Base-by-base conservation (phyloP, 2,329 filamentous ascomycete genomes). In the Claviceps sorghi region DNA sequence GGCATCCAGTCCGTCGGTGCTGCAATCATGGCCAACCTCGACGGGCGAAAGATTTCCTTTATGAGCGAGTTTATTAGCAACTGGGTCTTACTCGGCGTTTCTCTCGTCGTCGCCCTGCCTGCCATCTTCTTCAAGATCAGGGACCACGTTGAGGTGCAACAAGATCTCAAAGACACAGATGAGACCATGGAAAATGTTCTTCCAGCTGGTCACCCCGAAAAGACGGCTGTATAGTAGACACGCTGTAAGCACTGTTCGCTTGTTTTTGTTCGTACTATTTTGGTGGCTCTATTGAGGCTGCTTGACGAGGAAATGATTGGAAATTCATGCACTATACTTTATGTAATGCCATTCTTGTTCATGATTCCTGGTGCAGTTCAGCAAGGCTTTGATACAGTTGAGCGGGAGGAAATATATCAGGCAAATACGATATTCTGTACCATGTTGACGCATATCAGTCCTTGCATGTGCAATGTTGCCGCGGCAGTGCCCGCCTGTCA, bases 111-210 rank as follows among this genome's bases (percentile, higher is more conserved):
- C 55, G 90, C 88, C 4, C 75, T 83, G 0, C 90, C 90, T 0
- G 78, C 95, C 54, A 84, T 96, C 64, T 79, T 86, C 61, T 70
- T 81, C 61, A 85, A 84, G 70, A 84, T 96, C 65, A 78, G 85
- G 65, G 88, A 95, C 60, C 85, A 83, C n/a, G 80, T 88, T n/a
- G 66, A 78, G 1, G 61, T 95, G 4, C 87, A 91, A 67, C 83
- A 90, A 51, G 90, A 96, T 67, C 72, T 95, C 50, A 81, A 82
- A 64, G 90, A 88, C 66, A 88, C 85, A 21, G 89, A 95, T 62
- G 87, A 93, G 76, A 93, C 84, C 0, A 62, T 84, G 17, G 79
- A 77, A 29, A 87, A 95, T 58, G 83, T 95, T 15, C 64, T 67
- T 13, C 53, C 53, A 15, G 48, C 30, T 3, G 51, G 47, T 10